These are phyloP conservation scores for Excoecaria cochinchinensis DNA, from an alignment of 345 rosid genomes.

Conservation along the genomic window DNA sequence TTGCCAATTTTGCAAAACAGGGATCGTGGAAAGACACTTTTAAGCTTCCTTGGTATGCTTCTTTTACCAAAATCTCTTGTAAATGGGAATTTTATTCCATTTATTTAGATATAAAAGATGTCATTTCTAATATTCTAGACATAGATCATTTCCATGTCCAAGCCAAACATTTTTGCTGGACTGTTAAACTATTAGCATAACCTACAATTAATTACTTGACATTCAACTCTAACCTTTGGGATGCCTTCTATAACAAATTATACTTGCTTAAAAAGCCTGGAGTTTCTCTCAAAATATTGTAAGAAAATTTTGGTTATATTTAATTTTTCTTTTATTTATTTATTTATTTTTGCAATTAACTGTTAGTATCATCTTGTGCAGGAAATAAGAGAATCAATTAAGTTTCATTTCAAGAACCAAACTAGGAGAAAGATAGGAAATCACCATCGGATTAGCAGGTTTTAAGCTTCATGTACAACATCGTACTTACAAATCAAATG, in stretches of 20 bases:
- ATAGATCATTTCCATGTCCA: background rate
- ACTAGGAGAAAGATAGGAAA: background rate
- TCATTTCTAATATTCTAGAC: background rate
- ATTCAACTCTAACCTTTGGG: background rate
- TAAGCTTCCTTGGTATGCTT: slow-evolving; percentile 88
- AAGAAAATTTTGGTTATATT: background rate
- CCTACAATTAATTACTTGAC: no score
- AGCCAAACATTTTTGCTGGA: background rate
- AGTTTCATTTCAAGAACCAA: background rate
- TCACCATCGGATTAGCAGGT: background rate
- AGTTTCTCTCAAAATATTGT: background rate
- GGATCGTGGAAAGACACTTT: slow-evolving; percentile 98
- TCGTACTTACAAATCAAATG: background rate
- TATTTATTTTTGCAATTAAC: background rate
- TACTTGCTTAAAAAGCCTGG: background rate
- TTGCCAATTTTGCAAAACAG: slow-evolving; percentile 67
- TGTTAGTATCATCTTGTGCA: slow-evolving; percentile 11
- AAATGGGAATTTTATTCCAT: background rate
- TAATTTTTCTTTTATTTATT: background rate
- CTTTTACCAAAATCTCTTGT: slow-evolving; percentile 5
- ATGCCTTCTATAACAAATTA: background rate
- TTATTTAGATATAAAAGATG: background rate
- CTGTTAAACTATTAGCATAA: background rate
- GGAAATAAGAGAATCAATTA: slow-evolving; percentile 25
- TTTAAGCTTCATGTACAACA: slow-evolving; percentile 11